phyloP scores from a whole-genome alignment of 2,329 filamentous ascomycete species.

The Phyllosticta citrichinensis region DNA sequence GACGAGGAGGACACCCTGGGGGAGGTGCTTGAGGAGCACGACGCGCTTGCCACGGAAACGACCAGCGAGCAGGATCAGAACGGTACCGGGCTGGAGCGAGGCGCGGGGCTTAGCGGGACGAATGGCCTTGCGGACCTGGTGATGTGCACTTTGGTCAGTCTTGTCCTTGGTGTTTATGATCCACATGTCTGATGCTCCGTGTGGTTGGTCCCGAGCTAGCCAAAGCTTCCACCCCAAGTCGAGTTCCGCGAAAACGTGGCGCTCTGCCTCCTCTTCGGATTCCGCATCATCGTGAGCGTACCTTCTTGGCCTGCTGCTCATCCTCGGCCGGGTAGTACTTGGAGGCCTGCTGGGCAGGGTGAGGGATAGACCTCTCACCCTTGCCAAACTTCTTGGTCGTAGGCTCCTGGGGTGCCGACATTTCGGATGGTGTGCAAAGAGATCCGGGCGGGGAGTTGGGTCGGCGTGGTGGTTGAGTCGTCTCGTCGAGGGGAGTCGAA shows the following conservation, averaged over 20 bases:
- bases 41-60: constrained; percentile 99
- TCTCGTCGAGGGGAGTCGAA: constrained; percentile 9
- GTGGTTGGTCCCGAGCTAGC: neutral
- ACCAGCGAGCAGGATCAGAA: constrained; percentile 98
- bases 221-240: neutral
- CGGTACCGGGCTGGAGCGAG: constrained; percentile 84
- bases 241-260: neutral
- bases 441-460: constrained; percentile 9
- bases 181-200: constrained; percentile 5
- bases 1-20: constrained; percentile 96
- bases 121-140: constrained; percentile 85
- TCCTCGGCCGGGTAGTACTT: constrained; percentile 99
- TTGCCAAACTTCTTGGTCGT: constrained; percentile 95
- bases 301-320: constrained; percentile 82
- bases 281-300: constrained; percentile 37
- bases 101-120: constrained; percentile 79
- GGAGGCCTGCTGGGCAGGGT: constrained; percentile 81
- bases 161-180: constrained; percentile 16
- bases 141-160: constrained; percentile 12
- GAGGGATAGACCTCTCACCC: constrained; percentile 84
- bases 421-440: constrained; percentile 44
- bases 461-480: constrained; percentile 11
- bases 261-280: neutral
- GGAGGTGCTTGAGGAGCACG: constrained; percentile 93
- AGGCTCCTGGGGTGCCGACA: constrained; percentile 46